Percentiles rank a stretch among this genome's conserved stretches.
Conservation (phyloP, 1,284 basidiomycete genomes). For the Ceratobasidium sp. region DNA sequence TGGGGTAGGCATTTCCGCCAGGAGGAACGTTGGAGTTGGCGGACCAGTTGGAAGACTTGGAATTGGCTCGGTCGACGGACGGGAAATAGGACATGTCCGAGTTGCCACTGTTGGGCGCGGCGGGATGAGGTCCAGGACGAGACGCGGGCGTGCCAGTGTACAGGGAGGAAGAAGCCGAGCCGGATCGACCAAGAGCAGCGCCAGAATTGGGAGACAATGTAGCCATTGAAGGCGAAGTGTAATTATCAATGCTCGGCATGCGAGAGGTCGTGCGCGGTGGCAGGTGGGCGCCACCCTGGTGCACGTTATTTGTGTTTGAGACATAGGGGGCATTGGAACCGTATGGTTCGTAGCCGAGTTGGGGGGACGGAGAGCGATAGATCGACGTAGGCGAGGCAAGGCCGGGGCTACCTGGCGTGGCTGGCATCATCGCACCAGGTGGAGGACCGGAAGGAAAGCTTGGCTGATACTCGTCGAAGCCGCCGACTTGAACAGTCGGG, state of each 20-base stretch:
- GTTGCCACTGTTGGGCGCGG: not conserved
- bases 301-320: not conserved
- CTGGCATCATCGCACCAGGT: slow-evolving; percentile 37
- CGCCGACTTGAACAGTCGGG: slow-evolving; percentile 33
- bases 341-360: slow-evolving; percentile 18
- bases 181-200: slow-evolving; percentile 16
- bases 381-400: not conserved
- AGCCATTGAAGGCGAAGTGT: not conserved
- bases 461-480: slow-evolving; percentile 26
- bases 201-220: slow-evolving; percentile 17
- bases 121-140: not conserved
- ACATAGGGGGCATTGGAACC: slow-evolving; percentile 9
- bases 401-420: slow-evolving; percentile 12
- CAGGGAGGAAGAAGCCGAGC: slow-evolving; percentile 22
- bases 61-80: slow-evolving; percentile 23
- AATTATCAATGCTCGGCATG: slow-evolving; percentile 9
- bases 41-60: slow-evolving; percentile 40
- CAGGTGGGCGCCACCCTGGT: not conserved
- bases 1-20: not conserved
- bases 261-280: slow-evolving; percentile 36
- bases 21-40: slow-evolving; percentile 20
- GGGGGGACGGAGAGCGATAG: slow-evolving; percentile 15
- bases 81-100: slow-evolving; percentile 24
- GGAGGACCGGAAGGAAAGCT: slow-evolving; percentile 24
- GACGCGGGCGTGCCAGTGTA: not conserved